Evolutionary conservation across 1,284 basidiomycete species (phyloP).

Genomic region (Ceratorhiza oryzae-sativae): DNA sequence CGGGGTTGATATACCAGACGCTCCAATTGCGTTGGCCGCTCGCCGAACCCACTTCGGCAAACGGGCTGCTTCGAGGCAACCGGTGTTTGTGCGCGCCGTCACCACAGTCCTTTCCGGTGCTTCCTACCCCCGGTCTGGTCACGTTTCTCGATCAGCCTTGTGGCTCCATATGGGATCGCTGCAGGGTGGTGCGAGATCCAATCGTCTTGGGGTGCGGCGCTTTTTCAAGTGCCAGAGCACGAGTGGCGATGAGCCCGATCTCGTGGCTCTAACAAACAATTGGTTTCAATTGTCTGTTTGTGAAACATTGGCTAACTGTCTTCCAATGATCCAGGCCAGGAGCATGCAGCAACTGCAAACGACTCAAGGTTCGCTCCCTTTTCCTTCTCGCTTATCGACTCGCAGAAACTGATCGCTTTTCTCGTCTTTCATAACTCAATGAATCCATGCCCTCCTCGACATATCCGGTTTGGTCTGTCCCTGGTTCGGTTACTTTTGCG

Average conservation of each 20-base stretch:
- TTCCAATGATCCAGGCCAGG: slow-evolving; percentile 73
- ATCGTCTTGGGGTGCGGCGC: no score
- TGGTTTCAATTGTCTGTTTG: neutral
- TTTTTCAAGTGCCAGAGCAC: neutral
- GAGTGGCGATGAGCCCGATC: neutral
- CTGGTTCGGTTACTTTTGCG: neutral
- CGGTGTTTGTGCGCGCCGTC: neutral
- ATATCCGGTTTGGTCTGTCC: neutral
- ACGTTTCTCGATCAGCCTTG: neutral
- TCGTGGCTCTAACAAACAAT: neutral
- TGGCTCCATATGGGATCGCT: no score
- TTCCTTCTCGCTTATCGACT: slow-evolving; percentile 60
- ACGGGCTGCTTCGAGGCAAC: neutral
- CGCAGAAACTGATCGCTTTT: slow-evolving; percentile 50
- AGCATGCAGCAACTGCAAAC: slow-evolving; percentile 82
- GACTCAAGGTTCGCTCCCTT: slow-evolving; percentile 76
- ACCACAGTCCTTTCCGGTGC: slow-evolving; percentile 6
- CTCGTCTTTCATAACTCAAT: neutral
- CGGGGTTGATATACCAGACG: no score
- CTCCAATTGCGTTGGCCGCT: no score
- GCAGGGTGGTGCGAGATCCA: no score
- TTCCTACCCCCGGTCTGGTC: slow-evolving; percentile 21
- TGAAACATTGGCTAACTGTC: no score
- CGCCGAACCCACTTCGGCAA: neutral
- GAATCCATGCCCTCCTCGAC: neutral